Conservation (phyloP, 805 yeast species). For the Kodamaea neixiangensis region DNA sequence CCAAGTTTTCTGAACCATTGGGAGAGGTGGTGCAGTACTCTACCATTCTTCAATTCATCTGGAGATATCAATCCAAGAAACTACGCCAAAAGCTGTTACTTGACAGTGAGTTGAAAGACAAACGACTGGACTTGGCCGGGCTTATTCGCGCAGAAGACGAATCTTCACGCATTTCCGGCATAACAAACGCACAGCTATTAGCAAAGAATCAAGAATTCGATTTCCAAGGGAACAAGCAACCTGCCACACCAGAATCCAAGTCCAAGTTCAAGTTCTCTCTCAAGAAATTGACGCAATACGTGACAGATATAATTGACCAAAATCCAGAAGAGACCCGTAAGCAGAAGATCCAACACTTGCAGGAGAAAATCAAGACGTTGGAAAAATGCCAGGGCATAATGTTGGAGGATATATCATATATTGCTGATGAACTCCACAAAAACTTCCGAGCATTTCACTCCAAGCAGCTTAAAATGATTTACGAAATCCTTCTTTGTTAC, state of each 20-base stretch:
- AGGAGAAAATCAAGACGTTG: constrained; percentile 53
- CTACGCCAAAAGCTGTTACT: constrained; percentile 33
- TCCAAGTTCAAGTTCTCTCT: constrained; percentile 46
- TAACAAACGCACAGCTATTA: constrained; percentile 20
- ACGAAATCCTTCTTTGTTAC: constrained; percentile 53
- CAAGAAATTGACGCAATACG: constrained; percentile 52
- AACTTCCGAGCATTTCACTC: constrained; percentile 51
- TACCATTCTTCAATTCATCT: constrained; percentile 54
- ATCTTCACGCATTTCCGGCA: constrained; percentile 26
- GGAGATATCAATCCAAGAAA: constrained; percentile 54
- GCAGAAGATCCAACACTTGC: constrained; percentile 49
- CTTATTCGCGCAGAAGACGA: constrained; percentile 33
- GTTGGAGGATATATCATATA: constrained; percentile 41
- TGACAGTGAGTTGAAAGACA: constrained; percentile 34
- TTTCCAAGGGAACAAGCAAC: constrained; percentile 13
- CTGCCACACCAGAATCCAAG: constrained; percentile 15
- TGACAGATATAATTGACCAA: constrained; percentile 59
- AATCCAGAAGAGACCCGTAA: constrained; percentile 68
- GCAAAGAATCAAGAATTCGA: constrained; percentile 24
- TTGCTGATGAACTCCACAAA: constrained; percentile 47
- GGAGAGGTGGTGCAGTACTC: constrained; percentile 73
- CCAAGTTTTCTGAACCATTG: constrained; percentile 65
- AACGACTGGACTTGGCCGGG: constrained; percentile 32
- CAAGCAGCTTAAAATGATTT: constrained; percentile 52
- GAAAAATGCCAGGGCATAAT: constrained; percentile 50